Evolutionary conservation across 768 basidiomycete species (phyloP), one percentile per base, ranked within the genome.

Genomic region (Tylopilus subfusipes): DNA sequence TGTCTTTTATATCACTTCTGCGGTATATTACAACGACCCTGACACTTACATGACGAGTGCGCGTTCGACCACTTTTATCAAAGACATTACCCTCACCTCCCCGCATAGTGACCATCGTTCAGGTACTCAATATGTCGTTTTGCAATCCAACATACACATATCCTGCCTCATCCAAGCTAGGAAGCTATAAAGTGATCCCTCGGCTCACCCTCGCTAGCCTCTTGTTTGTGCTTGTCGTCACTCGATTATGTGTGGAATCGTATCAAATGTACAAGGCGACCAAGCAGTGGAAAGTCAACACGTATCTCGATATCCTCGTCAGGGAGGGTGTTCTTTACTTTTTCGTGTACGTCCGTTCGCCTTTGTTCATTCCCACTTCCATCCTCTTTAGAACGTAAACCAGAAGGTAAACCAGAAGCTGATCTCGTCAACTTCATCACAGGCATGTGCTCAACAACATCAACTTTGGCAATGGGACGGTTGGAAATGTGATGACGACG

Each of bases 391-490:
- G n/a, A n/a, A n/a, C n/a, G n/a, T n/a, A n/a, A n/a, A 9, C 14
- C 10, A 14, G 7, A 30, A 31, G 12, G 13, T 2, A 5, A 53
- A 40, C 18, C 43, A 45, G n/a, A 29, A 45, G 14, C 42, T 43
- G 21, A 45, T 38, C n/a, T 38, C n/a, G n/a, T 19, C 39, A 13
- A 40, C 27, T 22, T 42, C 13, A 39, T n/a, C 9, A 29, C 29
- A 66, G 63, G n/a, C 53, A 61, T 12, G 0, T 66, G 21, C 33
- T 63, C 2, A 50, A 60, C 24, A 52, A 49, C 9, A 12, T 64
- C 47, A 6, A 55, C 19, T 55, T 66, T 21, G 53, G 55, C 5
- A 8, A 43, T 27, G 16, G 4, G 2, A 5, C 0, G 6, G 1
- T 19, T 6, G 61, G 29, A 19, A n/a, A 1, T 4, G 29, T 52